Conservation (phyloP, 106 monocot species). For the Agapanthus africanus region DNA sequence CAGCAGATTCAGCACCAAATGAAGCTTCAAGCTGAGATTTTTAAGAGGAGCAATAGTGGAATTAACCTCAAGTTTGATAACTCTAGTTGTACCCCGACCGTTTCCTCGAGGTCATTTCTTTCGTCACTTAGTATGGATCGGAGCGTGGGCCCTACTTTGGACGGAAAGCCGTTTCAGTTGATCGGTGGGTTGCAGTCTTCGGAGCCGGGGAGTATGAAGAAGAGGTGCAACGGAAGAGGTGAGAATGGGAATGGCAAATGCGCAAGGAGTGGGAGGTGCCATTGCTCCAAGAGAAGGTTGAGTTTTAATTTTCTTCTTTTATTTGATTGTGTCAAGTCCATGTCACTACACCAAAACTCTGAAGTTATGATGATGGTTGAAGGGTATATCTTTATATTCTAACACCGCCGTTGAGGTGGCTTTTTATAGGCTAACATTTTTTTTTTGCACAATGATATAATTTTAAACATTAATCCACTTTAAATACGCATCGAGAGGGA, state of each 20-base stretch:
- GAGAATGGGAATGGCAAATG: conserved; percentile 54
- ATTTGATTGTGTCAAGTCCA: no score
- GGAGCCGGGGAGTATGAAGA: conserved; percentile 28
- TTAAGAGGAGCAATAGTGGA: conserved; percentile 37
- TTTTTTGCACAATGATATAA: no score
- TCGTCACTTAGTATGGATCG: conserved; percentile 50
- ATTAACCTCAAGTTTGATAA: conserved; percentile 64
- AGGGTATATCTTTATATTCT: no score
- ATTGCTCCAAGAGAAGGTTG: conserved; percentile 50
- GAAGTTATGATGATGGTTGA: no score
- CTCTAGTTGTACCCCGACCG: conserved; percentile 26
- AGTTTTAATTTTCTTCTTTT: no score
- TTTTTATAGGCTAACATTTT: no score
- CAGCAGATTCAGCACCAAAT: conserved; percentile 54
- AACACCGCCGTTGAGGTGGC: no score
- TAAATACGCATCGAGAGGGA: no score
- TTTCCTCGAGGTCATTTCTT: conserved; percentile 38
- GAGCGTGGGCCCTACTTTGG: conserved; percentile 32
- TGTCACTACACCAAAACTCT: no score
- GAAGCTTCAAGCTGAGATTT: conserved; percentile 71
- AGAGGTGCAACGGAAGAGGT: conserved; percentile 34
- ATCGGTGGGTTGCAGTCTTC: conserved; percentile 30
- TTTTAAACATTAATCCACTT: no score
- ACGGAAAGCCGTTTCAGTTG: conserved; percentile 33
- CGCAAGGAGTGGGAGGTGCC: conserved; percentile 36